Conservation (phyloP, 257 asterid genomes). For the Primulina huaijiensis region DNA sequence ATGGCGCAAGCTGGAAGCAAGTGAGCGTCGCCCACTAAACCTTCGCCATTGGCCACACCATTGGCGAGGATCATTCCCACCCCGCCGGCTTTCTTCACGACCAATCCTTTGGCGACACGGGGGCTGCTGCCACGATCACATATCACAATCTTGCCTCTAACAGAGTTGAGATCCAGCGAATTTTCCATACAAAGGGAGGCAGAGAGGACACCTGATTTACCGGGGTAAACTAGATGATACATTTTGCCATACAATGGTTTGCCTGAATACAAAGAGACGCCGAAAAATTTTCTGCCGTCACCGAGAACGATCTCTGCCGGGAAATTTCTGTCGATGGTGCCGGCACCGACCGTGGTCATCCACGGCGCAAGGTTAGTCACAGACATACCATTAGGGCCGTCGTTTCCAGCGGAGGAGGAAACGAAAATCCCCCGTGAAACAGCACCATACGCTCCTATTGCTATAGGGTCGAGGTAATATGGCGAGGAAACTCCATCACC, state of each 20-base stretch:
- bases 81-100: conserved; percentile 86
- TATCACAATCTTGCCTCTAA: conserved; percentile 74
- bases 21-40: conserved; percentile 91
- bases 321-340: conserved; percentile 83
- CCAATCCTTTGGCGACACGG: conserved; percentile 85
- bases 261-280: conserved; percentile 86
- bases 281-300: conserved; percentile 63
- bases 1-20: conserved; percentile 76
- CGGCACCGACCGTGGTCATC: conserved; percentile 94
- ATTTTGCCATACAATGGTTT: conserved; percentile 59
- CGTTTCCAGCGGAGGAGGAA: conserved; percentile 93
- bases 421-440: conserved; percentile 93
- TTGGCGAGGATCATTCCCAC: conserved; percentile 91
- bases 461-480: conserved; percentile 92
- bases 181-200: conserved; percentile 93
- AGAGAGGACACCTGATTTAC: conserved; percentile 73
- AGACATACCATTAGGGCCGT: conserved; percentile 93
- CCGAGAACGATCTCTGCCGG: conserved; percentile 75
- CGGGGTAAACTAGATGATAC: conserved; percentile 78
- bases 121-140: conserved; percentile 97
- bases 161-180: conserved; percentile 61
- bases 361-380: conserved; percentile 96
- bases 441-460: conserved; percentile 94
- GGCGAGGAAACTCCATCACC: conserved; percentile 94
- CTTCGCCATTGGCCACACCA: conserved; percentile 86